These are phyloP conservation scores for Peltaster fructicola DNA, from an alignment of 2,329 filamentous ascomycete genomes.

Conservation along the genomic window DNA sequence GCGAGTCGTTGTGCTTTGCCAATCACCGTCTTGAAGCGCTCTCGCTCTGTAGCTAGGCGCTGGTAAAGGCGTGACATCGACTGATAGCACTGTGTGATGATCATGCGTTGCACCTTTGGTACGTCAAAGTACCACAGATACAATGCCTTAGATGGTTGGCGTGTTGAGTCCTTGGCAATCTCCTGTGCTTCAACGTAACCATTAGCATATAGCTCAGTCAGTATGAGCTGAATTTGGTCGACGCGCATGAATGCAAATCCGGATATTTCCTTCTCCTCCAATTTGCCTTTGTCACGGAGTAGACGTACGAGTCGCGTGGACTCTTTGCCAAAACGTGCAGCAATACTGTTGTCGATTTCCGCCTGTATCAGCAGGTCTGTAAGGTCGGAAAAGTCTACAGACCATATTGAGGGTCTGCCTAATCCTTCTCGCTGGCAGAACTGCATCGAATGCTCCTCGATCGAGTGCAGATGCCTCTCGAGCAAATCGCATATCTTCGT, in stretches of 20 bases:
- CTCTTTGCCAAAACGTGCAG: slow-evolving; percentile 55
- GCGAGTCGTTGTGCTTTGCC: slow-evolving; percentile 69
- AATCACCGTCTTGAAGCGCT: slow-evolving; percentile 53
- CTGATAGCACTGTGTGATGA: slow-evolving; percentile 75
- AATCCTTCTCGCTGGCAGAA: slow-evolving; percentile 53
- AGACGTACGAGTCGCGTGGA: slow-evolving; percentile 75
- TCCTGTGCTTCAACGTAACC: slow-evolving; percentile 87
- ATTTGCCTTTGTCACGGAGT: slow-evolving; percentile 67
- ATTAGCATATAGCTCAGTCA: slow-evolving; percentile 69
- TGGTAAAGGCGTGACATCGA: slow-evolving; percentile 73
- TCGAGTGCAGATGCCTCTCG: slow-evolving; percentile 54
- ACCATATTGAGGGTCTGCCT: slow-evolving; percentile 52
- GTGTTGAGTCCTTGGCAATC: slow-evolving; percentile 71
- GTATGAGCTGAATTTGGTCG: slow-evolving; percentile 65
- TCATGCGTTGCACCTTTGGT: slow-evolving; percentile 48
- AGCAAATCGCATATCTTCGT: slow-evolving; percentile 31
- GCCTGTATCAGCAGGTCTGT: slow-evolving; percentile 52
- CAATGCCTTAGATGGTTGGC: slow-evolving; percentile 65
- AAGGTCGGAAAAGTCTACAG: slow-evolving; percentile 62
- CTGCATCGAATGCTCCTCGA: slow-evolving; percentile 49
- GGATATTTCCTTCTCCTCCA: slow-evolving; percentile 84
- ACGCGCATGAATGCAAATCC: slow-evolving; percentile 69
- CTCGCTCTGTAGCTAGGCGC: slow-evolving; percentile 58
- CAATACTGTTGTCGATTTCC: slow-evolving; percentile 68
- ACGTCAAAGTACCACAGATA: slow-evolving; percentile 87